Conservation (phyloP, 1,139 yeast species). For the Geotrichum candidum region DNA sequence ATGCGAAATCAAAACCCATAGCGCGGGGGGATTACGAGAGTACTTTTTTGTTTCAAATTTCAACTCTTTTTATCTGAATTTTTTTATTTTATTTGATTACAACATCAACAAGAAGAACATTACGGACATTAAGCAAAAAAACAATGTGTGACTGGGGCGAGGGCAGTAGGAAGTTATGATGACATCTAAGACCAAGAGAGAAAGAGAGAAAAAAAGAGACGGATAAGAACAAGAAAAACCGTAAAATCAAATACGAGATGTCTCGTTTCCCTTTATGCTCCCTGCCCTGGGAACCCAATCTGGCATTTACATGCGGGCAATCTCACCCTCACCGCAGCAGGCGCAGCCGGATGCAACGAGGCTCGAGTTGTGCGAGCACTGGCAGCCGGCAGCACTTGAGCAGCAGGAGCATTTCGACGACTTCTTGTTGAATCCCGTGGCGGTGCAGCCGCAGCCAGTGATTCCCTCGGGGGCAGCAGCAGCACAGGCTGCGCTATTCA, state of each 20-base stretch:
- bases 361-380: slow-evolving; percentile 3
- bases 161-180: neutral
- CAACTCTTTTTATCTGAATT: too few relatives aligned
- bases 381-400: slow-evolving; percentile 6
- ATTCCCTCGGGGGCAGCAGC: slow-evolving; percentile 1
- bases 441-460: slow-evolving; percentile 8
- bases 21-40: too few relatives aligned
- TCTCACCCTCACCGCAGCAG: slow-evolving; percentile 12
- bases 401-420: slow-evolving; percentile 8
- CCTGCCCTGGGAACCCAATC: slow-evolving; percentile 32
- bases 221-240: slow-evolving; percentile 28
- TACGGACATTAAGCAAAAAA: too few relatives aligned
- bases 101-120: too few relatives aligned
- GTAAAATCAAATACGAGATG: slow-evolving; percentile 21
- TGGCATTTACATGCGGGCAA: slow-evolving; percentile 8
- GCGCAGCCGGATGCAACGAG: slow-evolving; percentile 11
- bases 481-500: neutral
- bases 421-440: slow-evolving; percentile 8
- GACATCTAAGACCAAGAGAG: neutral
- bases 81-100: too few relatives aligned
- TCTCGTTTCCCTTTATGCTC: slow-evolving; percentile 44
- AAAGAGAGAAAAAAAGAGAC: neutral
- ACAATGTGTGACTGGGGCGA: too few relatives aligned
- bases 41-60: too few relatives aligned
- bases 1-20: too few relatives aligned